Percentiles rank a stretch among this genome's conserved stretches.
Evolutionary conservation across 78 protist species (phyloP).

Genomic region (Corallochytrium limacisporum): DNA sequence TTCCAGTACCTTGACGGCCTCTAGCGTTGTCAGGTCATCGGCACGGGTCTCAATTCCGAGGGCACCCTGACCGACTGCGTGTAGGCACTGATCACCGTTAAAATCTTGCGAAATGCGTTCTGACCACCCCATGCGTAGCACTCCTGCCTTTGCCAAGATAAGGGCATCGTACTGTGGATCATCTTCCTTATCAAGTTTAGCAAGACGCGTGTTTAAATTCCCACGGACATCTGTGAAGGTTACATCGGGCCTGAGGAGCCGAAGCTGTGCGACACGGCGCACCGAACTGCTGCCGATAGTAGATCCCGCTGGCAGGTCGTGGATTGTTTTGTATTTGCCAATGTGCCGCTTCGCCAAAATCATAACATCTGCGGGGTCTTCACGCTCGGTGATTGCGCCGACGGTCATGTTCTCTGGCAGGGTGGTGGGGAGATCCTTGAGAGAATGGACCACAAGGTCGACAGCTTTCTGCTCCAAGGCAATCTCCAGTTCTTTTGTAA

Average conservation of each 20-base stretch:
- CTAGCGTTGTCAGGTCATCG: not conserved
- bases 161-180: slow-evolving; percentile 12
- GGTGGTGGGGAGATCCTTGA: slow-evolving; percentile 32
- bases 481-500: slow-evolving; percentile 38
- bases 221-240: slow-evolving; percentile 33
- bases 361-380: slow-evolving; percentile 9
- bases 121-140: slow-evolving; percentile 21
- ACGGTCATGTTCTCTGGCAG: not conserved
- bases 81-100: not conserved
- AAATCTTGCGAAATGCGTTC: not conserved
- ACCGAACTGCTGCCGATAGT: slow-evolving; percentile 31
- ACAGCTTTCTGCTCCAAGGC: not conserved
- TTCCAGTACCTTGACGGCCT: not conserved
- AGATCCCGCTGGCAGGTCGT: slow-evolving; percentile 28
- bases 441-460: slow-evolving; percentile 42
- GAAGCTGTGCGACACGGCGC: slow-evolving; percentile 30
- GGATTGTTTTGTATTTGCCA: not conserved
- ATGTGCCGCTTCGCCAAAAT: not conserved
- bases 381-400: slow-evolving; percentile 11
- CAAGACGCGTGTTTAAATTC: slow-evolving; percentile 39
- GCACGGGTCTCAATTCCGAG: slow-evolving; percentile 34
- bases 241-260: not conserved
- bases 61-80: slow-evolving; percentile 50
- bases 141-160: slow-evolving; percentile 43
- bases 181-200: slow-evolving; percentile 39